Percentiles rank a stretch among this genome's conserved stretches.
Evolutionary conservation across 1,284 basidiomycete genomes (phyloP).

Genomic region (Moniliophthora roreri): DNA sequence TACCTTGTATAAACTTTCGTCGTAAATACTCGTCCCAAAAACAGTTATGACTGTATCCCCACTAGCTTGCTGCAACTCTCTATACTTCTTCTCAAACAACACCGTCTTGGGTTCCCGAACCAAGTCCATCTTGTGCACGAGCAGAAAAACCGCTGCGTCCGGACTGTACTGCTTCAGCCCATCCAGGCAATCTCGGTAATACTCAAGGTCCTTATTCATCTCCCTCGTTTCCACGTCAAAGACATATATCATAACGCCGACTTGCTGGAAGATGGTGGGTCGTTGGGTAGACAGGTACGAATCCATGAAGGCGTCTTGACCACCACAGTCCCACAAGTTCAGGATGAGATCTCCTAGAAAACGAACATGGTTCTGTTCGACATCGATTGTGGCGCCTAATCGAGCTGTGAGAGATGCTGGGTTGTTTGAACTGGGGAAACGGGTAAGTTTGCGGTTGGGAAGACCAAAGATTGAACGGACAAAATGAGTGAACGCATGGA

Average conservation of each 20-base stretch:
- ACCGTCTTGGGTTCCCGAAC: conserved; percentile 59
- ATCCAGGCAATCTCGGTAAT: conserved; percentile 85
- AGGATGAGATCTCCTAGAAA: conserved; percentile 93
- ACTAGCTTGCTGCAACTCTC: conserved; percentile 68
- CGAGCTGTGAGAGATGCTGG: conserved; percentile 89
- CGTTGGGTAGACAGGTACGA: conserved; percentile 91
- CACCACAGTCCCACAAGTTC: conserved; percentile 98
- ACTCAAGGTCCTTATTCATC: conserved; percentile 77
- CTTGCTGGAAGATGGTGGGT: conserved; percentile 91
- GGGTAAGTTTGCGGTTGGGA: conserved; percentile 12
- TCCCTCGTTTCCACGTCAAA: conserved; percentile 88
- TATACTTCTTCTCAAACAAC: conserved; percentile 68
- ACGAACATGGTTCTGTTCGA: conserved; percentile 96
- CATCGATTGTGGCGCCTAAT: conserved; percentile 95
- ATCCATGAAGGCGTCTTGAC: conserved; percentile 98
- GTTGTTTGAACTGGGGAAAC: conserved; percentile 78
- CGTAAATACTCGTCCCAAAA: conserved; percentile 97
- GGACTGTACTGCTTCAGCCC: conserved; percentile 77
- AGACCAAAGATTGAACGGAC: conserved; percentile 47
- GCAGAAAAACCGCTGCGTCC: conserved; percentile 84
- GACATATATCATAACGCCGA: conserved; percentile 97
- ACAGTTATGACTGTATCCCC: conserved; percentile 58
- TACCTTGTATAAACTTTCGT: conserved; percentile 96
- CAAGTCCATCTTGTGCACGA: conserved; percentile 97
- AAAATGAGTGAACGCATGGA: conserved; percentile 99